Evolutionary conservation across 2,329 filamentous ascomycete genomes (phyloP), one percentile per base, ranked within the genome.

Genomic region (Paracamarosporium sp.): DNA sequence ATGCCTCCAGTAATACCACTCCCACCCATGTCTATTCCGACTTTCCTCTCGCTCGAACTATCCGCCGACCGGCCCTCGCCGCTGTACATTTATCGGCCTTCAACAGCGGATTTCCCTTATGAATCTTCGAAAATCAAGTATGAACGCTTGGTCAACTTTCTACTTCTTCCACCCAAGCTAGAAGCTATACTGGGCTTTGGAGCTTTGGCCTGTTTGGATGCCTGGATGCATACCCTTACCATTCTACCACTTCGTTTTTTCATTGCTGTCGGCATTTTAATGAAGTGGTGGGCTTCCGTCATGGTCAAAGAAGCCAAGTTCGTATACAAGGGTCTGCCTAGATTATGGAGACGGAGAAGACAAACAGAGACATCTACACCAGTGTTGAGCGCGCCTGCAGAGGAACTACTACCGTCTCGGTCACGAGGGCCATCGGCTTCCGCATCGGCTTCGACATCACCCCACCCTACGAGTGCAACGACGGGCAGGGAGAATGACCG

Each of bases 191-290:
- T 99, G 5, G 87, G 88, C 58, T 98, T 99, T 77, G 95, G 95
- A 6, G 89, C 91, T 0, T 78, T 98, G 31, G 93, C 94, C 6
- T 99, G 95, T 77, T 82, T 99, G 5, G 95, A 99, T 74, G 91
- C 94, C 1, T 99, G 94, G 93, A 85, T 99, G 1, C 95, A 97
- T 78, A 96, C 92, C 0, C 96, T 99, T 68, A 99, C 95, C 0
- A 97, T 99, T 43, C 81, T 99, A 0, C 95, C 95, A 0, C 84
- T 99, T 57, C 86, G 95, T 2, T 98, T 99, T 67, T 76, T 90
- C 53, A 90, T 93, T 57, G 94, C 95, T 1, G 69, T 94, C 0
- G 87, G 86, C 20, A 88, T 98, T 2, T 79, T 99, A 25, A 75
- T 87, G 9, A 85, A 86, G 59, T 98, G 93, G 84, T 96, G 92